Base-by-base conservation (phyloP, 495 filamentous ascomycete species). In the Penicillium arizonense region DNA sequence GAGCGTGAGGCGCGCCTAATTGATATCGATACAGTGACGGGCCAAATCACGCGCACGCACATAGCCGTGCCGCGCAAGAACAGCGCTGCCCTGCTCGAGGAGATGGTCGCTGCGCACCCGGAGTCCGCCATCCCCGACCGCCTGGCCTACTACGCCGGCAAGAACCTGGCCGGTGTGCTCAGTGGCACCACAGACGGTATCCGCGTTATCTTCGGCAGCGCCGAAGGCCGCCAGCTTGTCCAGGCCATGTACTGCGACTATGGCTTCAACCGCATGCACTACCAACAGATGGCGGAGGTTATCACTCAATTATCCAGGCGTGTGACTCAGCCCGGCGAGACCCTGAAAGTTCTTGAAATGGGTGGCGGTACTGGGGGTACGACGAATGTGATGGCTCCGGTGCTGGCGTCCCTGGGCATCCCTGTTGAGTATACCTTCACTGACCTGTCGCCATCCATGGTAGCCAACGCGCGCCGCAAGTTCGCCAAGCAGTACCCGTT, bases 381-480 rank as follows among this genome's bases (percentile, higher is more conserved):
- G 1, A 75, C 75, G 3, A 58, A 50, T 21, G 40, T 71, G 3
- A 51, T 72, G 14, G 53, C 64, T 1, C 64, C 72, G 0, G 42
- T 63, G 3, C 52, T 81, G 11, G 68, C 73, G 2, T 54, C 58
- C 0, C 59, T 75, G 2, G 57, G 57, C 9, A 47, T 75, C 2
- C 62, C 71, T 2, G 64, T 82, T 2, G 67, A 77, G 37, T 84
- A 82, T 36, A 80, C 73, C 0, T 72, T 78, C 38, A 82, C 72
- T 0, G 78, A 82, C 34, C 56, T 80, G 5, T 69, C 76, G 0
- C 50, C 67, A 0, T 75, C 77, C 0, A 58, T 82, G 12, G 63
- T 82, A 0, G 71, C 75, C 0, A 62, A 61, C 2, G 75, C 75
- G 0, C 52, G 69, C 7, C 59, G 59, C n/a, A 64, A 63, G 18